Base-by-base conservation (phyloP, 2,329 filamentous ascomycete species). In the Aphanoascus verrucosus region DNA sequence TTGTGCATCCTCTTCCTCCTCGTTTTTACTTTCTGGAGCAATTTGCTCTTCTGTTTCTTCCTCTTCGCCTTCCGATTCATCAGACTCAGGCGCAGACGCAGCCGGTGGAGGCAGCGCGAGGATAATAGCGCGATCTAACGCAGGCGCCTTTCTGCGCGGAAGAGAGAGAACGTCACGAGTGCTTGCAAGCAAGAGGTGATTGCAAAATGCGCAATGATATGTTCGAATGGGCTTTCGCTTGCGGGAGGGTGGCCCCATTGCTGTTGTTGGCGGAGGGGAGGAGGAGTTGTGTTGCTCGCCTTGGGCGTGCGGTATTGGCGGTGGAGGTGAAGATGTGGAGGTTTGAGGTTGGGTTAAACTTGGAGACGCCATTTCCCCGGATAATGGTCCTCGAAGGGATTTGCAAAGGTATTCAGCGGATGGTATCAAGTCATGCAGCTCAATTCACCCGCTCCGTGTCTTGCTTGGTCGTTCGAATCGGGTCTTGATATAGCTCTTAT, bases 191-290 rank as follows among this genome's bases (percentile, higher is more conserved):
- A 85, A 70, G 57, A 85, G 77, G 60, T 82, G 77, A 44, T 74
- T 80, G 74, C 83, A 86, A 64, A 83, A 75, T 44, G 67, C 66
- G 73, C 83, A 86, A 64, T 77, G 80, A 65, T 81, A 79, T 15
- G 77, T 75, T 61, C 72, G 74, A 48, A 78, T 61, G 59, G 63
- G 65, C 50, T 68, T 62, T 38, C 58, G 58, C 12, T 43, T 32
- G 28, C 42, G 52, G 15, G 45, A 35, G 20, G 34, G 23, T 37
- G 43, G 42, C 11, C 19, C 38, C 31, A 15, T 23, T 14, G 20
- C 12, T 37, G 40, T 37, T 11, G 37, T 5, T 35, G 38, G 38
- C 17, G 17, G 42, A 20, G 19, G 4, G 9, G 17, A 14, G 19
- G 15, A 7, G 11, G 1, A 14, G 17, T 23, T 2, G 7, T 9